These are phyloP conservation scores for Glycine tomentella DNA, from an alignment of 306 rosid species.

Conservation along the genomic window DNA sequence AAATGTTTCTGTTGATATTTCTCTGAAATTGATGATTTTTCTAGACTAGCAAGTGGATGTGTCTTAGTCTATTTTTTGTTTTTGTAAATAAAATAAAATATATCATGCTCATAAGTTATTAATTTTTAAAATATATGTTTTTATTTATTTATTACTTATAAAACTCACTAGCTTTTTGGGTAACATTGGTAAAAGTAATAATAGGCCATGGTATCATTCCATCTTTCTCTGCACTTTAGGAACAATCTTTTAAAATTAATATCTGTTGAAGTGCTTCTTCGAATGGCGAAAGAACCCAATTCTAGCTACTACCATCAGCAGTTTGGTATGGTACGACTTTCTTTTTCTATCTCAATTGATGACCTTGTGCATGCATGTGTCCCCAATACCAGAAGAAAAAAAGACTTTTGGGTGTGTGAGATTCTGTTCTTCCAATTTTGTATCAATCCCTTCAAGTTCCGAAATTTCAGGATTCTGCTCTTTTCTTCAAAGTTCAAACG, in stretches of 20 bases:
- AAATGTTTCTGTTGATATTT: no score
- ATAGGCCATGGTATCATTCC: not conserved
- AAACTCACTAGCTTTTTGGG: not conserved
- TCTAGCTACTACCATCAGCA: not conserved
- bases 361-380: not conserved
- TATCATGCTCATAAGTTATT: not conserved
- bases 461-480: slow-evolving; percentile 12
- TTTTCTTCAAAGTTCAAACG: not conserved
- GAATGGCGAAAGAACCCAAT: not conserved
- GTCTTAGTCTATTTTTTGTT: no score
- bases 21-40: no score
- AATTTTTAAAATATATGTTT: not conserved
- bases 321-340: no score
- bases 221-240: not conserved
- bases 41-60: no score
- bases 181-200: not conserved
- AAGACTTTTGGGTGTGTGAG: not conserved
- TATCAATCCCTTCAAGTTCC: not conserved
- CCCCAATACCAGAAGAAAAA: not conserved
- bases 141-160: not conserved
- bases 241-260: not conserved
- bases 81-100: no score
- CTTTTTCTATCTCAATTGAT: not conserved
- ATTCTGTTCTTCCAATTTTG: not conserved
- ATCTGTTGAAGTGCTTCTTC: not conserved